Evolutionary conservation across 768 basidiomycete species (phyloP).

Genomic region (Termitomyces sp.): DNA sequence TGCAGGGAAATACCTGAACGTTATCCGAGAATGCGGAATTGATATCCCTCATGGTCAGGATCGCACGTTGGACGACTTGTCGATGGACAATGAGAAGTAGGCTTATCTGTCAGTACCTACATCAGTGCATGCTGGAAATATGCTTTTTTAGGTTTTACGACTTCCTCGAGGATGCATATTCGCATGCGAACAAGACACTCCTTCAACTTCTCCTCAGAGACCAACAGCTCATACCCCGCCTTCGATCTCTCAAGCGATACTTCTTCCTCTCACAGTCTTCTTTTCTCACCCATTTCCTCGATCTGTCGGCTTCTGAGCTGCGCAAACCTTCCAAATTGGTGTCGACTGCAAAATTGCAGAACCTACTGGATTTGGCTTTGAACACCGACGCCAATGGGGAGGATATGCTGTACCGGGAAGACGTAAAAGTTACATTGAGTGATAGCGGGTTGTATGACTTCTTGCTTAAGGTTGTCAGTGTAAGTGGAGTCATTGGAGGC

Average conservation of each 20-base stretch:
- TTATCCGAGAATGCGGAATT: slow-evolving; percentile 95
- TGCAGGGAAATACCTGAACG: slow-evolving; percentile 97
- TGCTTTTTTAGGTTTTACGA: slow-evolving; percentile 68
- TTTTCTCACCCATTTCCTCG: slow-evolving; percentile 91
- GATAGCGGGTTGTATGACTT: slow-evolving; percentile 89
- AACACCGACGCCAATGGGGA: slow-evolving; percentile 61
- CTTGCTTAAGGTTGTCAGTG: slow-evolving; percentile 83
- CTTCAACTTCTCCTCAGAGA: slow-evolving; percentile 83
- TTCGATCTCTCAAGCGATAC: slow-evolving; percentile 93
- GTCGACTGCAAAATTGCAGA: slow-evolving; percentile 90
- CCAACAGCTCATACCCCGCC: slow-evolving; percentile 84
- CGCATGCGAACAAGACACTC: slow-evolving; percentile 87
- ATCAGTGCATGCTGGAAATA: slow-evolving; percentile 4
- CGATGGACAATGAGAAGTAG: slow-evolving; percentile 85
- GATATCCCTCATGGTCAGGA: slow-evolving; percentile 56
- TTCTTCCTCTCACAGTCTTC: slow-evolving; percentile 98
- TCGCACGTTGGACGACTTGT: slow-evolving; percentile 39
- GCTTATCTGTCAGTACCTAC: slow-evolving; percentile 14
- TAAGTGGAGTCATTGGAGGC: slow-evolving; percentile 61
- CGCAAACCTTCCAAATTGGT: slow-evolving; percentile 78
- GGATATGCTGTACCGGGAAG: slow-evolving; percentile 76
- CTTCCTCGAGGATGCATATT: slow-evolving; percentile 88
- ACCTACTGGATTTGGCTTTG: slow-evolving; percentile 84
- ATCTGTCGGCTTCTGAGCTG: slow-evolving; percentile 79
- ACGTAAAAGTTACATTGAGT: slow-evolving; percentile 82